Base-by-base conservation (phyloP, 768 basidiomycete genomes). In the Pleurotus citrinopileatus region DNA sequence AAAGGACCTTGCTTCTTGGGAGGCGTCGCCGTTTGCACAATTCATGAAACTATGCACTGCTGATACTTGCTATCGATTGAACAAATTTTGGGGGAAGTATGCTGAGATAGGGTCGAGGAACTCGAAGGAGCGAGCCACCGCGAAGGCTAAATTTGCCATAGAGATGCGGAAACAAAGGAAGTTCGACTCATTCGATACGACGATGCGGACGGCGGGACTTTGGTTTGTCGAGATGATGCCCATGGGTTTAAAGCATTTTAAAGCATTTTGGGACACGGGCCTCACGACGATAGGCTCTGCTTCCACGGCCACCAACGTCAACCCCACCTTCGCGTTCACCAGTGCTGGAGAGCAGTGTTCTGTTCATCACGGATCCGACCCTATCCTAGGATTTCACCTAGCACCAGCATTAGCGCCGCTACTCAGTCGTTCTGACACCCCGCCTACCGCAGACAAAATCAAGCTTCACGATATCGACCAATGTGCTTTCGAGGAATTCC, bases 251-350 rank as follows among this genome's bases (percentile, higher is more conserved):
- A 58, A 68, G 2, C 64, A 63, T 19, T 69, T 63, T 56, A 50
- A 55, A 7, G 60, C 63, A n/a, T 77, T 68, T 59, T 78, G 77
- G 75, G 64, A 66, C 42, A 70, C 71, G 0, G 79, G 79, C 1
- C 67, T 73, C 2, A 75, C 74, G 0, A 54, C 59, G 17, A 42
- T 55, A 1, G 56, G 53, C 3, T 48, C 63, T 2, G 47, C 55
- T 23, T 42, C 58, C 3, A 45, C 57, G 4, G 66, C 70, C 1
- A 71, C 59, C 3, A 54, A 69, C 23, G 50, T 73, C 27, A 82
- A 82, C 56, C 79, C 79, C 2, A 76, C 75, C 0, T 80, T 79
- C 46, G 67, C 70, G 0, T 77, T 74, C 57, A 73, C 73, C 2
- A 59, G 65, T 5, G 62, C 60, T 13, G 77, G 77, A 7, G 61